phyloP scores from a whole-genome alignment of 2,329 filamentous ascomycete genomes.

The Fusarium anguioides region DNA sequence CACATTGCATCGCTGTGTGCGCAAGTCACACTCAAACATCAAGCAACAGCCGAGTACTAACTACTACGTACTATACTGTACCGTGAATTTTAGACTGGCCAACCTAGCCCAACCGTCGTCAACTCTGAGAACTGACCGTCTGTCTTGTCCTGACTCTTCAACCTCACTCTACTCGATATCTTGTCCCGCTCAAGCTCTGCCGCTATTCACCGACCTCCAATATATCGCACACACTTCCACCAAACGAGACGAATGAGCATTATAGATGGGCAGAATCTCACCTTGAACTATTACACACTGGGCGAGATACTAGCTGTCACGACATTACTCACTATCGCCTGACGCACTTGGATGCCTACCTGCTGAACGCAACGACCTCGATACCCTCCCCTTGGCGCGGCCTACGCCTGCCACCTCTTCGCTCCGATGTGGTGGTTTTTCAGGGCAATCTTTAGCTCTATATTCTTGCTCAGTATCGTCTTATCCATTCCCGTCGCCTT shows the following conservation, averaged over 20 bases:
- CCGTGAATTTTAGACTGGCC: conserved; percentile 23
- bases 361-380: conserved; percentile 24
- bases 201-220: conserved; percentile 28
- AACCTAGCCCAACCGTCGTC: no score
- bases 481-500: conserved; percentile 97
- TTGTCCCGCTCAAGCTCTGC: conserved; percentile 11
- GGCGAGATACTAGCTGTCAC: conserved; percentile 21
- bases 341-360: conserved; percentile 35
- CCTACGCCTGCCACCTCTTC: conserved; percentile 46
- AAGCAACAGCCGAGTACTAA: conserved; percentile 32
- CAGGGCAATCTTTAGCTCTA: conserved; percentile 79
- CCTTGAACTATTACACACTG: conserved; percentile 17
- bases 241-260: conserved; percentile 28
- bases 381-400: conserved; percentile 43
- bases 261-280: conserved; percentile 37
- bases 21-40: conserved; percentile 42
- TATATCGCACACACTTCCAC: conserved; percentile 32
- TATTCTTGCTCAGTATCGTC: conserved; percentile 92
- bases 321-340: conserved; percentile 16
- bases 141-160: conserved; percentile 15
- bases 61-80: no score
- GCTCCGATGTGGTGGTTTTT: conserved; percentile 83
- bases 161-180: conserved; percentile 9
- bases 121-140: conserved; percentile 20
- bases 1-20: conserved; percentile 44